phyloP scores from a whole-genome alignment of 345 rosid species.

The Aegle marmelos region DNA sequence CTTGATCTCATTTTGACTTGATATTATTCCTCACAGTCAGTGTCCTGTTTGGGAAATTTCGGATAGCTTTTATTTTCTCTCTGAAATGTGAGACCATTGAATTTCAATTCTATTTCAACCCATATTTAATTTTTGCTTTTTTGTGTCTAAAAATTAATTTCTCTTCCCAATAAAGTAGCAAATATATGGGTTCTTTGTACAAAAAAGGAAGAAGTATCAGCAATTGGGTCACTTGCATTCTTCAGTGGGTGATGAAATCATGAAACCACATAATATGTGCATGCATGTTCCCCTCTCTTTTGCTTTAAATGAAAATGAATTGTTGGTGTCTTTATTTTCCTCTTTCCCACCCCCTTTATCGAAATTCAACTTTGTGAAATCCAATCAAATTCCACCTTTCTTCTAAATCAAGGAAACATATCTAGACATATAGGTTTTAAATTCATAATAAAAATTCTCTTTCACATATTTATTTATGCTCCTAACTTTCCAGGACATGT shows the following conservation, averaged over 20 bases:
- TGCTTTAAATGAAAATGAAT: slow-evolving; percentile 12
- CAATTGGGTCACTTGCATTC: neutral
- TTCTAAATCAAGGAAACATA: slow-evolving; percentile 8
- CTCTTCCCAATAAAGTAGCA: slow-evolving; percentile 17
- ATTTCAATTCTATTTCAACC: neutral
- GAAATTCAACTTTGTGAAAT: slow-evolving; percentile 20
- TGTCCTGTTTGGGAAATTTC: slow-evolving; percentile 6
- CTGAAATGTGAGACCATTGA: neutral
- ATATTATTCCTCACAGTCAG: slow-evolving; percentile 8
- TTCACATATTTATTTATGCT: slow-evolving; percentile 11
- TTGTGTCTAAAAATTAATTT: neutral
- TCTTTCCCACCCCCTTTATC: slow-evolving; percentile 19
- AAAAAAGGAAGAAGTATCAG: neutral
- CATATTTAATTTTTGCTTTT: neutral
- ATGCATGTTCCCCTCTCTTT: neutral
- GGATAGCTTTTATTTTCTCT: neutral
- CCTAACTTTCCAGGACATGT: neutral
- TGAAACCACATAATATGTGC: neutral
- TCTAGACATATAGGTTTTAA: slow-evolving; percentile 6
- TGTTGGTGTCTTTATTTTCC: slow-evolving; percentile 3
- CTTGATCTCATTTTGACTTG: neutral
- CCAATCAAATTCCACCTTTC: slow-evolving; percentile 34
- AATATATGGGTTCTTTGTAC: neutral
- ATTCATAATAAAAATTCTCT: slow-evolving; percentile 10
- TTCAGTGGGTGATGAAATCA: slow-evolving; percentile 10